Conservation (phyloP, 768 basidiomycete genomes). For the Macrolepiota albuminosa region DNA sequence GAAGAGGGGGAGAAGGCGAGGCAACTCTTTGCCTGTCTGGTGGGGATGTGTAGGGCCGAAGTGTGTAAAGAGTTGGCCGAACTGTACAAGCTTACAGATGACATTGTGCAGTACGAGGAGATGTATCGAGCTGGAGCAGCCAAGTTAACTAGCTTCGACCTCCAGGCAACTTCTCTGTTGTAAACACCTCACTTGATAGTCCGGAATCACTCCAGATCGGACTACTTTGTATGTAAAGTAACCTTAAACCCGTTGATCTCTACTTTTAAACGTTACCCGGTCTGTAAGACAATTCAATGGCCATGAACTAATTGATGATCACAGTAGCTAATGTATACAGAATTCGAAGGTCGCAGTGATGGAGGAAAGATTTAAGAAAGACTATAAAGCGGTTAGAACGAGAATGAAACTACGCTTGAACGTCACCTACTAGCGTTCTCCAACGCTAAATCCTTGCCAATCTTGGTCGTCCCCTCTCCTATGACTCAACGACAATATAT, state of each 20-base stretch:
- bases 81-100: slow-evolving; percentile 6
- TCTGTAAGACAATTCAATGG: too few species aligned
- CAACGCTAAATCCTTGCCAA: slow-evolving; percentile 11
- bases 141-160: background rate
- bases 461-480: slow-evolving; percentile 6
- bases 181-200: background rate
- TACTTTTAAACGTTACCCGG: background rate
- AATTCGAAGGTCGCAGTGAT: background rate
- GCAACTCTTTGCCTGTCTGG: slow-evolving; percentile 12
- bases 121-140: slow-evolving; percentile 5
- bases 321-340: background rate
- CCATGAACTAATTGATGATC: too few species aligned
- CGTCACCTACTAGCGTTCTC: background rate
- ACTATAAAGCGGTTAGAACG: background rate
- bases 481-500: slow-evolving; percentile 9
- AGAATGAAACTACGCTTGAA: background rate
- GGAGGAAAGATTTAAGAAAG: background rate
- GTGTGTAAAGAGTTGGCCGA: slow-evolving; percentile 6
- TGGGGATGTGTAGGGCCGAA: slow-evolving; percentile 12
- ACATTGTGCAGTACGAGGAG: slow-evolving; percentile 3
- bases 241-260: background rate
- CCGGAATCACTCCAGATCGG: background rate
- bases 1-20: slow-evolving; percentile 11
- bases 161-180: background rate
- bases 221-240: background rate